Evolutionary conservation across 768 basidiomycete species (phyloP).

Genomic region (Udeniomyces megalosporus): DNA sequence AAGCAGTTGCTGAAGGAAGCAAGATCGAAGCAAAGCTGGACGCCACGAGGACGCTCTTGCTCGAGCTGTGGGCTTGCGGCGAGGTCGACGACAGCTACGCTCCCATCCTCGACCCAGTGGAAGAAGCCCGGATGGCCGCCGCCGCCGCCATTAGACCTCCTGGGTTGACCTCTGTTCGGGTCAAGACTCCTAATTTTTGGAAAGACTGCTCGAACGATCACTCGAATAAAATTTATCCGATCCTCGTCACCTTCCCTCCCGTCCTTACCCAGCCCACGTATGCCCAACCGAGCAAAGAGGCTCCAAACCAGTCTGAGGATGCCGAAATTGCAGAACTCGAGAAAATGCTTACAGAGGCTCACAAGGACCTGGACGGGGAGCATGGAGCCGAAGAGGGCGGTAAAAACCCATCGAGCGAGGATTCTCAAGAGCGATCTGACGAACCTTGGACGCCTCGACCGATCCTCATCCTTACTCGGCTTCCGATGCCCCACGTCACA

Average conservation of each 20-base stretch:
- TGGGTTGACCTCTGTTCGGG: neutral
- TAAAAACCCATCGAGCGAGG: too few species aligned
- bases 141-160: neutral
- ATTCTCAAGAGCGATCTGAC: neutral
- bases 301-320: too few species aligned
- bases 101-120: neutral
- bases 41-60: neutral
- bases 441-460: neutral
- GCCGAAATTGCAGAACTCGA: too few species aligned
- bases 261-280: neutral
- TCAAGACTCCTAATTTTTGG: slow-evolving; percentile 2
- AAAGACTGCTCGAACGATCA: neutral
- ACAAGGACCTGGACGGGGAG: too few species aligned
- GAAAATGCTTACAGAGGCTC: too few species aligned
- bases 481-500: neutral
- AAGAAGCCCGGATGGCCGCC: neutral
- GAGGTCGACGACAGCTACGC: slow-evolving; percentile 7
- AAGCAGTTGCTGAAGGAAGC: neutral
- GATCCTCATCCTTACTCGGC: slow-evolving; percentile 2
- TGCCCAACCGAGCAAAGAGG: too few species aligned
- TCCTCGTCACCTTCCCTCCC: slow-evolving; percentile 7
- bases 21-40: neutral
- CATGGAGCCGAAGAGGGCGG: too few species aligned
- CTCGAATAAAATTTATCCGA: neutral
- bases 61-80: slow-evolving; percentile 3